Evolutionary conservation across 2,329 filamentous ascomycete species (phyloP).

Genomic region (Talaromyces rugulosus): DNA sequence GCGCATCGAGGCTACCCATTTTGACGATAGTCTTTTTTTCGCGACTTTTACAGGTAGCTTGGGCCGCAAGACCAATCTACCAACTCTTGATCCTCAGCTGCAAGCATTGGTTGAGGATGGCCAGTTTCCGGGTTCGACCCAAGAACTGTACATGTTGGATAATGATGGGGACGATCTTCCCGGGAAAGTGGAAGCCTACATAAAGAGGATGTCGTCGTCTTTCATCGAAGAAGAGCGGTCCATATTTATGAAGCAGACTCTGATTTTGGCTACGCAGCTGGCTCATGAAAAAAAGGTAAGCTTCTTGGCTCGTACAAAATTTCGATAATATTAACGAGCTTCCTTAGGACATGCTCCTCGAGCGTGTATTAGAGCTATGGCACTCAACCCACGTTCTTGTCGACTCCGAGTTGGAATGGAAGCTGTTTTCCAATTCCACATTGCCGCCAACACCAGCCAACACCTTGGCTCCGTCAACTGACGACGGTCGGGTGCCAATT

Average conservation of each 20-base stretch:
- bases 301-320: background rate
- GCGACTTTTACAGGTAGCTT: slow-evolving; percentile 44
- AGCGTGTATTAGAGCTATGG: slow-evolving; percentile 54
- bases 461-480: slow-evolving; percentile 32
- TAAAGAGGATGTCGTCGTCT: slow-evolving; percentile 44
- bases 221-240: slow-evolving; percentile 49
- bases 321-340: slow-evolving; percentile 6
- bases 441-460: slow-evolving; percentile 33
- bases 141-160: slow-evolving; percentile 47
- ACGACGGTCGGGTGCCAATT: slow-evolving; percentile 38
- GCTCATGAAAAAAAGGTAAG: slow-evolving; percentile 35
- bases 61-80: slow-evolving; percentile 33
- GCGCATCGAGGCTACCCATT: slow-evolving; percentile 54
- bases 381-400: slow-evolving; percentile 52
- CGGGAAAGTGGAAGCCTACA: slow-evolving; percentile 51
- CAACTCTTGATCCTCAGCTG: slow-evolving; percentile 37
- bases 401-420: slow-evolving; percentile 46
- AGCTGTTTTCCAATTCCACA: slow-evolving; percentile 46
- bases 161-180: slow-evolving; percentile 47
- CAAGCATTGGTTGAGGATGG: slow-evolving; percentile 37
- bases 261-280: slow-evolving; percentile 37
- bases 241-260: slow-evolving; percentile 48
- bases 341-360: slow-evolving; percentile 43
- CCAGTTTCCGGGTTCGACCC: slow-evolving; percentile 32
- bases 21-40: slow-evolving; percentile 47